A percentile compares a stretch with the other conserved stretches of the same genome.
Evolutionary conservation across 1,139 yeast genomes (phyloP).

Genomic region (Zygotorulaspora mrakii): DNA sequence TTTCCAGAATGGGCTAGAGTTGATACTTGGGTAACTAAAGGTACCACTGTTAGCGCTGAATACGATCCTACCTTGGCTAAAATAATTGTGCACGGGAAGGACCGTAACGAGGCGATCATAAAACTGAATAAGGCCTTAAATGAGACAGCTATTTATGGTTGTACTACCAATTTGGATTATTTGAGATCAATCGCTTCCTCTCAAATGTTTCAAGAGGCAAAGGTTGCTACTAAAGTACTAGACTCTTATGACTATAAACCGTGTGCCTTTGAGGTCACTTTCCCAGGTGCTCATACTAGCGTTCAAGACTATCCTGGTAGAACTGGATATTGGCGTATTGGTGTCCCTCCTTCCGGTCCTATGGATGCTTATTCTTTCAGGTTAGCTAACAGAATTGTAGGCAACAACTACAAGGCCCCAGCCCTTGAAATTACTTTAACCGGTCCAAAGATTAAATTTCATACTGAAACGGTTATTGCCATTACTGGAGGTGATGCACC

Average conservation of each 20-base stretch:
- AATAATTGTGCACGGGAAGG: conserved; percentile 88
- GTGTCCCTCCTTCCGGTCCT: conserved; percentile 98
- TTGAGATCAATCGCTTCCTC: conserved; percentile 81
- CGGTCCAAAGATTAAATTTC: conserved; percentile 85
- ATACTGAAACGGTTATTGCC: conserved; percentile 70
- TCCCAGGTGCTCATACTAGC: conserved; percentile 92
- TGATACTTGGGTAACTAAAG: conserved; percentile 90
- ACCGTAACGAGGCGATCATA: conserved; percentile 75
- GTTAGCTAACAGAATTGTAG: conserved; percentile 84
- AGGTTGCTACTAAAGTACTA: conserved; percentile 80
- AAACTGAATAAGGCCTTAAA: conserved; percentile 76
- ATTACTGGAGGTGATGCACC: conserved; percentile 80
- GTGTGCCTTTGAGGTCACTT: conserved; percentile 73
- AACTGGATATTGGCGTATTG: conserved; percentile 81
- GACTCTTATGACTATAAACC: conserved; percentile 81
- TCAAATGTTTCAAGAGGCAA: conserved; percentile 74
- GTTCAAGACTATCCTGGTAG: conserved; percentile 97
- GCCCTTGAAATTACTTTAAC: conserved; percentile 84
- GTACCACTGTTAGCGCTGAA: conserved; percentile 86
- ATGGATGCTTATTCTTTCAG: conserved; percentile 93
- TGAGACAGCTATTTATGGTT: conserved; percentile 85
- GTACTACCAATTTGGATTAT: conserved; percentile 86
- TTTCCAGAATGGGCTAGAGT: conserved; percentile 90
- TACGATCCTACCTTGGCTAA: conserved; percentile 96
- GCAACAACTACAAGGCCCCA: conserved; percentile 75